Conservation (phyloP, 345 rosid species). For the Rhizophora apiculata region DNA sequence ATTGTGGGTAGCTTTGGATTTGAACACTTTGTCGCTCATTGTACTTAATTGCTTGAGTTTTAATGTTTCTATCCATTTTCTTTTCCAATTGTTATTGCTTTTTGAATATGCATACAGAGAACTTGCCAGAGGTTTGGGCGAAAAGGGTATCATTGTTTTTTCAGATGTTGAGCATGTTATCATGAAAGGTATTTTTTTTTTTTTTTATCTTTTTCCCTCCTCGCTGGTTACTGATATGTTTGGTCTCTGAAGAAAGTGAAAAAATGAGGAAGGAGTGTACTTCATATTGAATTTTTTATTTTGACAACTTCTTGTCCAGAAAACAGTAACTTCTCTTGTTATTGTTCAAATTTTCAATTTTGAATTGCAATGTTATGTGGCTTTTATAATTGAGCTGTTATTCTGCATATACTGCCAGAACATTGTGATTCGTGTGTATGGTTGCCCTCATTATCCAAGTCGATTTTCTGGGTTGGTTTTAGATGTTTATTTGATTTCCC, state of each 20-base stretch:
- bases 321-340: background rate
- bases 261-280: background rate
- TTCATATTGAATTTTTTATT: background rate
- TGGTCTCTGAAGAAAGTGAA: background rate
- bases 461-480: background rate
- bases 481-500: background rate
- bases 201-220: background rate
- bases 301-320: background rate
- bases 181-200: conserved; percentile 46
- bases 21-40: background rate
- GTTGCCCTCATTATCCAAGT: background rate
- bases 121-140: conserved; percentile 76
- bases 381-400: background rate
- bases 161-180: conserved; percentile 81
- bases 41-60: background rate
- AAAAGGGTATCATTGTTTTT: conserved; percentile 57
- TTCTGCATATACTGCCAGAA: background rate
- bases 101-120: conserved; percentile 48
- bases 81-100: background rate
- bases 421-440: background rate
- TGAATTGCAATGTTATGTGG: background rate
- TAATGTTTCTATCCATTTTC: background rate
- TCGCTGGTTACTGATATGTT: background rate
- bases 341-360: no score
- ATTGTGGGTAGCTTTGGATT: background rate